Evolutionary conservation across 768 basidiomycete genomes (phyloP), one percentile per base, ranked within the genome.

Genomic region (Boletus bicolor): DNA sequence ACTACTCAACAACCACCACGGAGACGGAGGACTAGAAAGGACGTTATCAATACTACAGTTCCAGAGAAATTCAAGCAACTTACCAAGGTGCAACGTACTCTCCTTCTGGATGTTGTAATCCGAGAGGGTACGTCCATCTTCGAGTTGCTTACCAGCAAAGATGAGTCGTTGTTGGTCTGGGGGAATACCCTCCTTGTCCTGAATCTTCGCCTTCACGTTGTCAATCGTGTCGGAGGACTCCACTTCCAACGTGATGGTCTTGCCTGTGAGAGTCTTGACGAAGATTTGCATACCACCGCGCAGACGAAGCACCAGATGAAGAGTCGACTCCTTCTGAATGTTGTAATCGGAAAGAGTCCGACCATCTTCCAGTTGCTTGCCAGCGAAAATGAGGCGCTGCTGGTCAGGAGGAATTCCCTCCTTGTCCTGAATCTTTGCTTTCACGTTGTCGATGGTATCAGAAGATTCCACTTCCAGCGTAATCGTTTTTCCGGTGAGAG

Each of bases 291-390:
- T 86, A 45, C 80, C 81, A 55, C 86, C 84, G 53, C 85, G 85
- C 7, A 86, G 78, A 74, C 84, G 86, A 30, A 86, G 76, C 43
- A 88, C 89, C n/a, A 90, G 71, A 56, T 88, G 87, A 36, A 87
- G 82, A 0, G 87, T 89, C 0, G 83, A 85, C 71, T 89, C 88
- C 75, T 90, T 95, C 82, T 89, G 88, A 36, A 89, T 90, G 69
- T 89, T 88, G 67, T 89, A 89, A 52, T 89, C 86, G 0, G 86
- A 77, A 5, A 94, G 80, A 0, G 93, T 97, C 46, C 94, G 88
- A 4, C 94, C 94, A 54, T 97, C 94, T 70, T 96, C 94, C 11
- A 95, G 76, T 67, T 96, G 93, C 77, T 96, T 96, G 44, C 93
- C 94, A 44, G 93, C 93, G 61, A 95, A 96, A 69, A 90, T 93